Conservation (phyloP, 306 rosid species). For the Prunus persica region Prunus_persica_NCBIv2 NC_034015.1:7674001-7674500, state of each 20-base stretch:
- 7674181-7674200: conserved; percentile 71
- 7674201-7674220: conserved; percentile 19
- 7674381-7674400: conserved; percentile 63
- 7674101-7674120: conserved; percentile 88
- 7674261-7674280: conserved; percentile 50
- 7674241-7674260: conserved; percentile 1
- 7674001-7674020: not conserved
- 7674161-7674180: conserved; percentile 92
- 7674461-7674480: not conserved
- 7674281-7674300: conserved; percentile 90
- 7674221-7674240: conserved; percentile 11
- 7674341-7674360: conserved; percentile 95
- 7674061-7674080: not conserved
- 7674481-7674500: not conserved
- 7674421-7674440: not conserved
- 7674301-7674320: conserved; percentile 92
- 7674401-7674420: not conserved
- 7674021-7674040: not conserved
- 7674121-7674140: conserved; percentile 81
- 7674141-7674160: conserved; percentile 90
- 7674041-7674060: not conserved
- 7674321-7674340: conserved; percentile 92
- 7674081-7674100: not conserved
- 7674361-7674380: conserved; percentile 94
- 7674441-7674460: not conserved